Percentiles rank a stretch among this genome's conserved stretches.
phyloP scores from a whole-genome alignment of 805 yeast species.

The Jamesozyma gamospora region DNA sequence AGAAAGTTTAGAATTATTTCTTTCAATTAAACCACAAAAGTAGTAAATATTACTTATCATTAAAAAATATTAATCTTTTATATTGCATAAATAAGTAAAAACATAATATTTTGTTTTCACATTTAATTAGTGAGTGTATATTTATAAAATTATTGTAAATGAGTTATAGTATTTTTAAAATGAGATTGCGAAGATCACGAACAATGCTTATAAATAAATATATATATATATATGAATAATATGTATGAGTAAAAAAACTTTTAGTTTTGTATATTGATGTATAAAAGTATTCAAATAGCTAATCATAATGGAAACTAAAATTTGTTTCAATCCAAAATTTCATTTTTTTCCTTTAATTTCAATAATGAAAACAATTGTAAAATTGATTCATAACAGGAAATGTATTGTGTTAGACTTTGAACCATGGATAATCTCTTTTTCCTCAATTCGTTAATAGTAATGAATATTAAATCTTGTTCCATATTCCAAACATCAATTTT shows the following conservation, averaged over 20 bases:
- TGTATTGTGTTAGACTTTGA: constrained; percentile 61
- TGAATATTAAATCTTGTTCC: constrained; percentile 46
- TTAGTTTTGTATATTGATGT: too few species aligned
- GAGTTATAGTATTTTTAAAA: too few species aligned
- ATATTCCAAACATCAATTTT: constrained; percentile 34
- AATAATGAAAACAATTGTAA: constrained; percentile 22
- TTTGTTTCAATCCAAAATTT: not conserved
- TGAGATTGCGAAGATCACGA: too few species aligned
- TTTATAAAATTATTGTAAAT: too few species aligned
- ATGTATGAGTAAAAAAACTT: too few species aligned
- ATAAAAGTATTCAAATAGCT: too few species aligned
- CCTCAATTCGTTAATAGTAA: constrained; percentile 52
- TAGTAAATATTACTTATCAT: not conserved
- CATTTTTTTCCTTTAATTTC: constrained; percentile 3
- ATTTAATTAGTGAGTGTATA: too few species aligned
- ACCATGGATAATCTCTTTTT: constrained; percentile 71
- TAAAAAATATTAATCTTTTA: not conserved
- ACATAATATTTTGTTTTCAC: too few species aligned
- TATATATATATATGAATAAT: too few species aligned
- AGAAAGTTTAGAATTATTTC: constrained; percentile 22
- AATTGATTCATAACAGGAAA: constrained; percentile 56
- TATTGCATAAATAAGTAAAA: not conserved
- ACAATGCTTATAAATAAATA: too few species aligned
- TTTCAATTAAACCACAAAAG: constrained; percentile 8
- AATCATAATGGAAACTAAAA: too few species aligned